A percentile compares a stretch with the other conserved stretches of the same genome.
These are phyloP conservation scores for Stenocarpella maydis DNA, from an alignment of 2,329 filamentous ascomycete species.

Conservation along the genomic window DNA sequence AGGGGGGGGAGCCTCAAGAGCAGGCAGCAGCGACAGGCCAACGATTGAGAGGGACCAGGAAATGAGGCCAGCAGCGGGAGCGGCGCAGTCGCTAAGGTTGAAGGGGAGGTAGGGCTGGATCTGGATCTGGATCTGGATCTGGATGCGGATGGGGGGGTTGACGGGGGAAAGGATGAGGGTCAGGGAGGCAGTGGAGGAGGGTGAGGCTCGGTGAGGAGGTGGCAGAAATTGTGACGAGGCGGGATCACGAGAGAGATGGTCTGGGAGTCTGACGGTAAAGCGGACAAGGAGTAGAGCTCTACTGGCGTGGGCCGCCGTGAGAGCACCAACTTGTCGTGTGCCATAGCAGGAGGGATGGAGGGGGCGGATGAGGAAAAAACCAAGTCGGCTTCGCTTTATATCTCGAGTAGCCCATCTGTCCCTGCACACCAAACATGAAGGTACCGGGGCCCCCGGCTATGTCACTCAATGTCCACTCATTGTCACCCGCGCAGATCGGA, in stretches of 20 bases:
- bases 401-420: slow-evolving; percentile 39
- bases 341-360: slow-evolving; percentile 49
- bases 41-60: slow-evolving; percentile 2
- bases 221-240: slow-evolving; percentile 18
- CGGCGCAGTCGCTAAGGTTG: slow-evolving; percentile 24
- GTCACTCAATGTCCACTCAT: neutral
- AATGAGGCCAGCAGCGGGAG: slow-evolving; percentile 6
- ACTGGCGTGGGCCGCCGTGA: slow-evolving; percentile 48
- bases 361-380: slow-evolving; percentile 42
- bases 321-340: slow-evolving; percentile 50
- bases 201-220: slow-evolving; percentile 1
- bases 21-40: neutral
- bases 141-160: neutral
- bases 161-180: slow-evolving; percentile 11
- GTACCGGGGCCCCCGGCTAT: slow-evolving; percentile 32
- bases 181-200: slow-evolving; percentile 21
- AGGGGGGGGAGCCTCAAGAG: neutral
- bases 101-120: slow-evolving; percentile 6
- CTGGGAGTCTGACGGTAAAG: slow-evolving; percentile 21
- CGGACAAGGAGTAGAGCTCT: slow-evolving; percentile 42
- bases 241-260: slow-evolving; percentile 11
- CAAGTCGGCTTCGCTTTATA: slow-evolving; percentile 51
- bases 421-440: slow-evolving; percentile 30
- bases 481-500: slow-evolving; percentile 18
- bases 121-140: neutral